Conservation (phyloP, 208 protist species). For the Acanthamoeba culbertsoni region DNA sequence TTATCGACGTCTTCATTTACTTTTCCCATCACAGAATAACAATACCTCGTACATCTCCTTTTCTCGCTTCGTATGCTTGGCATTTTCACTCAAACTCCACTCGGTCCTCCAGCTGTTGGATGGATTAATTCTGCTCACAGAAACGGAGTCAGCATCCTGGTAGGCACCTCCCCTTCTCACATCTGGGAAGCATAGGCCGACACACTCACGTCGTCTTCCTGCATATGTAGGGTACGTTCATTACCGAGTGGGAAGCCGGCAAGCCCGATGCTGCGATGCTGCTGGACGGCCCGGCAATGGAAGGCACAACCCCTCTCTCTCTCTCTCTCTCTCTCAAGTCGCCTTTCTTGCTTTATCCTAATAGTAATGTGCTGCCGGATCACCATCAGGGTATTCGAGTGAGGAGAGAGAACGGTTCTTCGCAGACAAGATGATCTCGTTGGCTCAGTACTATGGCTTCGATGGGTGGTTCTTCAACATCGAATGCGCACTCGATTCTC, state of each 20-base stretch:
- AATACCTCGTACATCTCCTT: constrained; percentile 77
- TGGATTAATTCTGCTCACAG: constrained; percentile 87
- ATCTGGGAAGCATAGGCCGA: not conserved
- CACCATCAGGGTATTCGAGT: not conserved
- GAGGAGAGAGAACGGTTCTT: constrained; percentile 61
- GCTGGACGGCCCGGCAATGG: constrained; percentile 61
- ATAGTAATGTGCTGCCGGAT: not conserved
- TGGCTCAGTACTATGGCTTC: constrained; percentile 88
- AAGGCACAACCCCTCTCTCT: not conserved
- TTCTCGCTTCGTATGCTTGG: not conserved
- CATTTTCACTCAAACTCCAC: not conserved
- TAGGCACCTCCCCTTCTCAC: not conserved
- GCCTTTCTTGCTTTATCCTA: not conserved
- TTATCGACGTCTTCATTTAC: constrained; percentile 88
- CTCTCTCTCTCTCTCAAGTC: not conserved
- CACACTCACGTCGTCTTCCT: not conserved
- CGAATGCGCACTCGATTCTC: constrained; percentile 70
- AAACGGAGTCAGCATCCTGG: constrained; percentile 85
- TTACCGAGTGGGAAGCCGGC: constrained; percentile 83
- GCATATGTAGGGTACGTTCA: constrained; percentile 80
- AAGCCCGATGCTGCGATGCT: constrained; percentile 70
- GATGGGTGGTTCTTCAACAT: constrained; percentile 92
- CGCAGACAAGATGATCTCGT: constrained; percentile 80
- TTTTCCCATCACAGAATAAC: constrained; percentile 88
- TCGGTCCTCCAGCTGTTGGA: constrained; percentile 66